Percentiles rank a stretch among this genome's conserved stretches.
These are phyloP conservation scores for Funneliformis caledonium DNA, from an alignment of 371 early-diverging fungal genomes.

Conservation along the genomic window DNA sequence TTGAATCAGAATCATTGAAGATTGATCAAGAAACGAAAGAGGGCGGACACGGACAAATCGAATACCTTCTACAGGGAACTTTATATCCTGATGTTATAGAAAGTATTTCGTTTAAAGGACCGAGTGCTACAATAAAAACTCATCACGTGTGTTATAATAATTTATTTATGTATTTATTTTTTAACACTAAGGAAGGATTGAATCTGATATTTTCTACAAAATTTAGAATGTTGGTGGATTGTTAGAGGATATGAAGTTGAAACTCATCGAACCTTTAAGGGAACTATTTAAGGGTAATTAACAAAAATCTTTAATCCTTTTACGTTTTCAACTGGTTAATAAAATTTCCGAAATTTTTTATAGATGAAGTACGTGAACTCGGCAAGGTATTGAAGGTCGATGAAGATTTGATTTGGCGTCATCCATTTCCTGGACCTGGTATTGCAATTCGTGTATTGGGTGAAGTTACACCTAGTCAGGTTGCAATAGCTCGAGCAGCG, in stretches of 20 bases:
- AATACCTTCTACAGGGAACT: constrained; percentile 96
- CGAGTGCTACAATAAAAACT: constrained; percentile 97
- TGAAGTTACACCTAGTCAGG: constrained; percentile 91
- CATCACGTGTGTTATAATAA: constrained; percentile 75
- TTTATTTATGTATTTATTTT: background rate
- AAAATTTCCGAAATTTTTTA: background rate
- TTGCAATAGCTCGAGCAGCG: constrained; percentile 91
- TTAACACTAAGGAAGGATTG: background rate
- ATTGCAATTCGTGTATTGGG: constrained; percentile 97
- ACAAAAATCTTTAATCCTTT: background rate
- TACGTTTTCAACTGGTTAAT: background rate
- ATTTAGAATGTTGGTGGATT: constrained; percentile 93
- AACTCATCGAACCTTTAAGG: constrained; percentile 96
- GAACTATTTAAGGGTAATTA: constrained; percentile 88
- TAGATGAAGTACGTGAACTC: constrained; percentile 94
- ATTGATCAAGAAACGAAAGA: constrained; percentile 79
- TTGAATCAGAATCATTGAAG: constrained; percentile 90
- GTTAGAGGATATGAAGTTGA: constrained; percentile 94
- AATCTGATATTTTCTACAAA: constrained; percentile 13
- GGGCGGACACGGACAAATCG: constrained; percentile 69
- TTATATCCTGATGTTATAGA: constrained; percentile 99
- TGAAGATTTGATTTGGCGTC: constrained; percentile 96
- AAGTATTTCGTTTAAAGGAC: constrained; percentile 98
- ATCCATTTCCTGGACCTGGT: constrained; percentile 99
- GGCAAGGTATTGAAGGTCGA: constrained; percentile 88